Evolutionary conservation across 306 rosid species (phyloP).

Genomic region (Canavalia ensiformis): DNA sequence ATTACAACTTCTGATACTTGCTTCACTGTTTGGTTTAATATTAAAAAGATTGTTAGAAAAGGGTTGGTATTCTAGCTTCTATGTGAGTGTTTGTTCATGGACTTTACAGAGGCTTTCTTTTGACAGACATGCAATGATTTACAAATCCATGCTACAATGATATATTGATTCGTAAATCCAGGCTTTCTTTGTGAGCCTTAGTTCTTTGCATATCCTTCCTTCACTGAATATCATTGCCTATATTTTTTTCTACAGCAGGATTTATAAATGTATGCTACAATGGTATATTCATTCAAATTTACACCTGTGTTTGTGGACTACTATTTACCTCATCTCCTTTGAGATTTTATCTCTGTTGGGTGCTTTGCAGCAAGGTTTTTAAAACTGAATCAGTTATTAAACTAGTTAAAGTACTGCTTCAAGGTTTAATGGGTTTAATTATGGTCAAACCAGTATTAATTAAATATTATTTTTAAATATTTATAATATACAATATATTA

Average conservation of each 20-base stretch:
- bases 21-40: slow-evolving; percentile 29
- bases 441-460: too few species aligned
- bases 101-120: background rate
- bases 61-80: slow-evolving; percentile 12
- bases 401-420: too few species aligned
- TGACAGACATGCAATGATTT: background rate
- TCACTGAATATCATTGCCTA: too few species aligned
- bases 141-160: background rate
- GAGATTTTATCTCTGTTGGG: slow-evolving; percentile 9
- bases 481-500: too few species aligned
- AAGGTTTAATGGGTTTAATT: too few species aligned
- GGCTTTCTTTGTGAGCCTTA: too few species aligned
- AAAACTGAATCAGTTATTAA: too few species aligned
- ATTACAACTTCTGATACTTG: slow-evolving; percentile 35
- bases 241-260: background rate
- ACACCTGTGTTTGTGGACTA: background rate
- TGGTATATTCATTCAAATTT: background rate
- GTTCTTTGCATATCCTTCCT: too few species aligned
- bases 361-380: background rate
- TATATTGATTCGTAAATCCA: background rate
- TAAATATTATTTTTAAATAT: too few species aligned
- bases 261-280: background rate
- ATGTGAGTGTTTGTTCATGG: background rate
- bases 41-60: slow-evolving; percentile 2
- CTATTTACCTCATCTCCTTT: background rate